Evolutionary conservation across 345 rosid genomes (phyloP), one percentile per base, ranked within the genome.

Genomic region (Garcia nutans): DNA sequence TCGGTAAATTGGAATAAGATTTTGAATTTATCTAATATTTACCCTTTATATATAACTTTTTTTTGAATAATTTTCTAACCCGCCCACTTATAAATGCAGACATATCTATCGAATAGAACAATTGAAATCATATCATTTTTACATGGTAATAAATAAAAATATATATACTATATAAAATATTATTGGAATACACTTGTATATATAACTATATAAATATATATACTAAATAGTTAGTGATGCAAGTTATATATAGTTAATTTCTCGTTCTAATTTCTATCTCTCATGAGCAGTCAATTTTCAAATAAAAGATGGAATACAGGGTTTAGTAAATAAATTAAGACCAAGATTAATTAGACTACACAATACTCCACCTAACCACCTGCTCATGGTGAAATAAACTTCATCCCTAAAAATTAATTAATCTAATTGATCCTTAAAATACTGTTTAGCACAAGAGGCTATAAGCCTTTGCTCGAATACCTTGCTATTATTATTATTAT

Each of bases 371-470:
- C 1, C 49, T 47, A 47, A 11, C 50, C 56, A 12, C 4, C 20
- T 16, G 16, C 55, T 3, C 16, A 16, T 10, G 13, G 0, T 50
- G 55, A 50, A 65, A 65, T 20, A 26, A 20, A 10, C 49, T 65
- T 47, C 26, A 52, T 52, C 50, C 28, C 63, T 67, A 56, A 42
- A 15, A 17, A 45, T 67, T 56, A n/a, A 16, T 54, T 23, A 57
- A 6, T 54, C 22, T 58, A 2, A 8, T 20, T 17, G 19, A 15
- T 47, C 22, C 47, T 28, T 37, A 22, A 16, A 8, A 47, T 16
- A 58, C 28, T 10, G 24, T 11, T 77, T 89, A 90, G 81, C 91
- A 89, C 65, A 91, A 73, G 65, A 91, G 88, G 69, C 85, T 82
- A 37, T 37, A 78, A 90, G 87, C 74, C 87, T 72, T 67, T 76